Conservation (phyloP, 2,329 filamentous ascomycete species). For the Epichloe sp. region DNA sequence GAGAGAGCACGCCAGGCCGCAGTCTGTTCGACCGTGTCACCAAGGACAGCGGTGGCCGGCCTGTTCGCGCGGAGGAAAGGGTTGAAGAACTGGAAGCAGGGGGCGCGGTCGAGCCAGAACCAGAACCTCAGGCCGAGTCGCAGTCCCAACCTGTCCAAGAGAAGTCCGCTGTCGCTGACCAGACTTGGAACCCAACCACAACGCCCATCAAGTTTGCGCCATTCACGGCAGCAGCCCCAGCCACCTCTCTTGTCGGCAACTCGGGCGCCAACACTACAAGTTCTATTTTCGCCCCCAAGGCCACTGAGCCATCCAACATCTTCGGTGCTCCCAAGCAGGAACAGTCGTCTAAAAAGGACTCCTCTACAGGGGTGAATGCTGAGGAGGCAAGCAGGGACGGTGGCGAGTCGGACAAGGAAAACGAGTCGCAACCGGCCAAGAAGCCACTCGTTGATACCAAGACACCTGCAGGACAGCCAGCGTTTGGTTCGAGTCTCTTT, state of each 20-base stretch:
- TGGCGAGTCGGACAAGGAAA: conserved; percentile 32
- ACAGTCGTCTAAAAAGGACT: conserved; percentile 16
- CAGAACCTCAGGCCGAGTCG: background rate
- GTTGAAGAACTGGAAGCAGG: conserved; percentile 8
- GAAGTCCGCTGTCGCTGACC: conserved; percentile 19
- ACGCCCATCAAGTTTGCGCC: conserved; percentile 43
- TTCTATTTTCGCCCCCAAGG: conserved; percentile 25
- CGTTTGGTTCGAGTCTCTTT: conserved; percentile 19
- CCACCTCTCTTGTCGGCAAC: conserved; percentile 21
- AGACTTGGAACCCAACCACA: conserved; percentile 31
- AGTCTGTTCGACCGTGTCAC: conserved; percentile 45
- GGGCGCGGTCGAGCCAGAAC: background rate
- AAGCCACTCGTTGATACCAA: conserved; percentile 21
- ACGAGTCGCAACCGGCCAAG: conserved; percentile 23
- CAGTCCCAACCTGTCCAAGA: conserved; percentile 7
- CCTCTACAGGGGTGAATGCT: conserved; percentile 10
- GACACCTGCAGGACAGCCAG: conserved; percentile 15
- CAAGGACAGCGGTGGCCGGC: conserved; percentile 35
- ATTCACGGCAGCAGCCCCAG: conserved; percentile 15
- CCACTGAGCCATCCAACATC: conserved; percentile 19
- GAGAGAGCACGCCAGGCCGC: conserved; percentile 31
- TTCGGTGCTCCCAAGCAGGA: conserved; percentile 24
- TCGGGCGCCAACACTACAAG: conserved; percentile 16
- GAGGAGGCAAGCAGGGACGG: conserved; percentile 21
- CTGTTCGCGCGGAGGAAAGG: conserved; percentile 26